These are phyloP conservation scores for Cyclotella choctawhatcheeana DNA, from an alignment of 108 stramenopile species.

Conservation along the genomic window DNA sequence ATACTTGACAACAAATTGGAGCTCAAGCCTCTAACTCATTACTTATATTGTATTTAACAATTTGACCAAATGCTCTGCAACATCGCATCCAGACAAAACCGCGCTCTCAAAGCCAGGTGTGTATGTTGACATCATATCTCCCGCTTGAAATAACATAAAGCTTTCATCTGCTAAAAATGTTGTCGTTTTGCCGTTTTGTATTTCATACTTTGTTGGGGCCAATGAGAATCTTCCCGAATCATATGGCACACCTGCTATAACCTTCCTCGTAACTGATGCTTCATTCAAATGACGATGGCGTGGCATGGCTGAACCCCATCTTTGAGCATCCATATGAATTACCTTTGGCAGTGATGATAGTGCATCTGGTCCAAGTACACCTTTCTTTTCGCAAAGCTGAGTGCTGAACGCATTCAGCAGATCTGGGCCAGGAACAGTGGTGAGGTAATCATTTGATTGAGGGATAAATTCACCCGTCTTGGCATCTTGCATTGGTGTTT, in stretches of 20 bases:
- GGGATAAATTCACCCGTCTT: slow-evolving; percentile 65
- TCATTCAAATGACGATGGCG: slow-evolving; percentile 23
- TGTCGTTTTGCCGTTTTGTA: neutral
- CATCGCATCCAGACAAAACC: slow-evolving; percentile 61
- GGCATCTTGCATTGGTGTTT: slow-evolving; percentile 69
- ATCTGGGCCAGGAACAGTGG: slow-evolving; percentile 55
- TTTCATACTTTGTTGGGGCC: slow-evolving; percentile 45
- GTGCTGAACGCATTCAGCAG: slow-evolving; percentile 47
- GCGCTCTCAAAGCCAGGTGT: slow-evolving; percentile 74
- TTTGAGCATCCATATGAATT: slow-evolving; percentile 58
- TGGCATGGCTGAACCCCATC: slow-evolving; percentile 67
- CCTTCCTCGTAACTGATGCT: slow-evolving; percentile 24
- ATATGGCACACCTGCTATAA: slow-evolving; percentile 54
- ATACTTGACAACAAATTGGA: neutral
- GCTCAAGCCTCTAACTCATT: neutral
- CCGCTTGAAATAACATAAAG: slow-evolving; percentile 60
- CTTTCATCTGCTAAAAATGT: slow-evolving; percentile 58
- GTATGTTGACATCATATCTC: slow-evolving; percentile 63
- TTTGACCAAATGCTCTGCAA: slow-evolving; percentile 46
- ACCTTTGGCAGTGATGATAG: slow-evolving; percentile 29
- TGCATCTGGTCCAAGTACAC: neutral
- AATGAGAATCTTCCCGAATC: slow-evolving; percentile 29
- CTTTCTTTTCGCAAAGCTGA: slow-evolving; percentile 2
- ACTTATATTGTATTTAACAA: neutral
- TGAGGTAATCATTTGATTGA: slow-evolving; percentile 57